phyloP scores from a whole-genome alignment of 1,284 basidiomycete genomes.

The Cutaneotrichosporon cavernicola region DNA sequence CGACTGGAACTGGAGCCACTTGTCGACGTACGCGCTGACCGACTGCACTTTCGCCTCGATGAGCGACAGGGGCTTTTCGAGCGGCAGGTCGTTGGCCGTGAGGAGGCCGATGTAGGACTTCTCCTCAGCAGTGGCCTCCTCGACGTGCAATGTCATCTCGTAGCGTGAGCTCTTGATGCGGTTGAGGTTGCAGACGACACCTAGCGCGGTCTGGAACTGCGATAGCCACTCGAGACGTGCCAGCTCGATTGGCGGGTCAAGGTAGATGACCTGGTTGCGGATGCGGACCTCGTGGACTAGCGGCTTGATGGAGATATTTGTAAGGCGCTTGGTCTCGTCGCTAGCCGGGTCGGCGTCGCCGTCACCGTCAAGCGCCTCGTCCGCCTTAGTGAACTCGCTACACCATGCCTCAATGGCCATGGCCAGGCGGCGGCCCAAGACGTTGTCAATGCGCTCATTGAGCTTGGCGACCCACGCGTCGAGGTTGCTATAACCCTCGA shows the following conservation, averaged over 20 bases:
- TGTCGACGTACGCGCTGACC: slow-evolving; percentile 84
- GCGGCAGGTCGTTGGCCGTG: slow-evolving; percentile 66
- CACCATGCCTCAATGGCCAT: slow-evolving; percentile 86
- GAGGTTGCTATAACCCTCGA: slow-evolving; percentile 97
- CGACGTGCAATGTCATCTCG: slow-evolving; percentile 89
- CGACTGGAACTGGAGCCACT: slow-evolving; percentile 99
- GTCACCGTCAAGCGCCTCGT: slow-evolving; percentile 69
- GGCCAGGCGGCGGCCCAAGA: slow-evolving; percentile 73
- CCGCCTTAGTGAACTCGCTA: slow-evolving; percentile 71
- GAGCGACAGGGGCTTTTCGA: slow-evolving; percentile 78
- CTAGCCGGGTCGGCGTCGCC: slow-evolving; percentile 56
- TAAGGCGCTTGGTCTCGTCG: neutral
- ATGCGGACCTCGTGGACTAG: slow-evolving; percentile 94
- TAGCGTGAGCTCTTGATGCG: slow-evolving; percentile 92
- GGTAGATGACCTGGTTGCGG: slow-evolving; percentile 97
- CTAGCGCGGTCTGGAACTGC: slow-evolving; percentile 87
- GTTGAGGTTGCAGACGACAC: slow-evolving; percentile 78
- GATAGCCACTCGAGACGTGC: slow-evolving; percentile 87
- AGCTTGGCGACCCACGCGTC: slow-evolving; percentile 91
- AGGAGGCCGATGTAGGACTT: slow-evolving; percentile 79
- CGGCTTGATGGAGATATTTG: slow-evolving; percentile 60
- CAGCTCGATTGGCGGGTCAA: slow-evolving; percentile 95
- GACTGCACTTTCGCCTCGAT: slow-evolving; percentile 76
- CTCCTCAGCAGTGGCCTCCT: slow-evolving; percentile 62
- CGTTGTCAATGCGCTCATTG: slow-evolving; percentile 79